Evolutionary conservation across 2,329 filamentous ascomycete genomes (phyloP).

Genomic region (Xenosphaeropsis pyriputrescens): DNA sequence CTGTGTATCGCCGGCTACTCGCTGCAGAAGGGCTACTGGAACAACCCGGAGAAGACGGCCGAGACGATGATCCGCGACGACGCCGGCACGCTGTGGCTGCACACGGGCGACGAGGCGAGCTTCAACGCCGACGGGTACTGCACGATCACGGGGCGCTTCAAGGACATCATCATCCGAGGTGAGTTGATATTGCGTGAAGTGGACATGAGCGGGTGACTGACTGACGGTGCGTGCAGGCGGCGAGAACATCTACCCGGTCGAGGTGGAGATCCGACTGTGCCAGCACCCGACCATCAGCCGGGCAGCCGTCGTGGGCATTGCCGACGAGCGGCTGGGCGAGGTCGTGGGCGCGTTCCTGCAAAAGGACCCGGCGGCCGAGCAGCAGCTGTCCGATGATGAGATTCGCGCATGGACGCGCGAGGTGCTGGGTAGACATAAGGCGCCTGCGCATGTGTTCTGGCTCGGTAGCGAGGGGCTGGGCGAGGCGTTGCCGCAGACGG

Average conservation of each 20-base stretch:
- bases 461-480: constrained; percentile 44
- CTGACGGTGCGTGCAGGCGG: constrained; percentile 29
- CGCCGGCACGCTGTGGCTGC: constrained; percentile 41
- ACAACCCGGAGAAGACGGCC: constrained; percentile 61
- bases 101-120: constrained; percentile 56
- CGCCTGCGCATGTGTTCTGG: constrained; percentile 63
- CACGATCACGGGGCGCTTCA: constrained; percentile 60
- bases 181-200: no score
- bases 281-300: constrained; percentile 44
- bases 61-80: constrained; percentile 39
- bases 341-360: constrained; percentile 53
- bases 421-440: constrained; percentile 50
- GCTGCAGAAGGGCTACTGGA: constrained; percentile 51
- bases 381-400: constrained; percentile 31
- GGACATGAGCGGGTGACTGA: no score
- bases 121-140: constrained; percentile 57
- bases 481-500: constrained; percentile 44
- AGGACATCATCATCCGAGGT: constrained; percentile 68
- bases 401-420: constrained; percentile 48
- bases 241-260: constrained; percentile 60
- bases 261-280: constrained; percentile 61
- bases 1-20: constrained; percentile 69
- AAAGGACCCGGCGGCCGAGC: constrained; percentile 11
- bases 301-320: constrained; percentile 57
- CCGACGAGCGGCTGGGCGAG: constrained; percentile 58